These are phyloP conservation scores for Agarophyton chilense DNA, from an alignment of 23 red algal species.

Conservation along the genomic window DNA sequence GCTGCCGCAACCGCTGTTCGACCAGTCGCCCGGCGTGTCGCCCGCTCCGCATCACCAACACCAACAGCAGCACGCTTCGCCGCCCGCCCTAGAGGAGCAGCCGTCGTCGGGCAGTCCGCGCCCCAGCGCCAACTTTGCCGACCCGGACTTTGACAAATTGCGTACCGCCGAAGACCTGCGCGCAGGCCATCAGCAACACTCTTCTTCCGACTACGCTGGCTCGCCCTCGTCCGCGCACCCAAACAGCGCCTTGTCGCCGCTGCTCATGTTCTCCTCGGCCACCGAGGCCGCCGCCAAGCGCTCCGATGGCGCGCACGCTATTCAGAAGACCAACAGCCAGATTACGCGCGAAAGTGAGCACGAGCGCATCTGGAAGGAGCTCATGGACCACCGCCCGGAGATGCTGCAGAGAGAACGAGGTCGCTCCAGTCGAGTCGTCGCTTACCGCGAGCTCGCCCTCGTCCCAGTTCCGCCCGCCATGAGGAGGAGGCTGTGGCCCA, in stretches of 20 bases:
- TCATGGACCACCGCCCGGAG: slow-evolving; percentile 46
- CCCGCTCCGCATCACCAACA: no score
- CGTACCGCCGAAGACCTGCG: neutral
- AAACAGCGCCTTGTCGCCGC: slow-evolving; percentile 37
- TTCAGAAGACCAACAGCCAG: slow-evolving; percentile 61
- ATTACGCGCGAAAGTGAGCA: slow-evolving; percentile 52
- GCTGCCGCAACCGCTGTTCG: neutral
- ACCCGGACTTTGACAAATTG: slow-evolving; percentile 36
- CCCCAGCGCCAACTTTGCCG: slow-evolving; percentile 26
- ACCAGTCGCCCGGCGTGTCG: neutral
- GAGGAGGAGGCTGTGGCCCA: slow-evolving; percentile 59
- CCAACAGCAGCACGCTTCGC: no score
- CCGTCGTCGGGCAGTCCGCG: neutral
- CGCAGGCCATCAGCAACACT: neutral
- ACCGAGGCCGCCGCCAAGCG: slow-evolving; percentile 53
- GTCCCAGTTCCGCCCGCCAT: slow-evolving; percentile 54
- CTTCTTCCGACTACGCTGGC: neutral
- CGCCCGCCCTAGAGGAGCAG: slow-evolving; percentile 6
- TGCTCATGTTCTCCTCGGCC: slow-evolving; percentile 67
- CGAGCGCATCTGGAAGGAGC: slow-evolving; percentile 50
- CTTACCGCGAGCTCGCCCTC: slow-evolving; percentile 56
- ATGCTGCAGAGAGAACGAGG: slow-evolving; percentile 44
- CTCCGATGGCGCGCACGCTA: neutral
- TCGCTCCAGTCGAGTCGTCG: slow-evolving; percentile 58
- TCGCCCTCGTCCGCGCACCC: neutral